phyloP scores from a whole-genome alignment of 768 basidiomycete species.

The Hypholoma fasciculare region DNA sequence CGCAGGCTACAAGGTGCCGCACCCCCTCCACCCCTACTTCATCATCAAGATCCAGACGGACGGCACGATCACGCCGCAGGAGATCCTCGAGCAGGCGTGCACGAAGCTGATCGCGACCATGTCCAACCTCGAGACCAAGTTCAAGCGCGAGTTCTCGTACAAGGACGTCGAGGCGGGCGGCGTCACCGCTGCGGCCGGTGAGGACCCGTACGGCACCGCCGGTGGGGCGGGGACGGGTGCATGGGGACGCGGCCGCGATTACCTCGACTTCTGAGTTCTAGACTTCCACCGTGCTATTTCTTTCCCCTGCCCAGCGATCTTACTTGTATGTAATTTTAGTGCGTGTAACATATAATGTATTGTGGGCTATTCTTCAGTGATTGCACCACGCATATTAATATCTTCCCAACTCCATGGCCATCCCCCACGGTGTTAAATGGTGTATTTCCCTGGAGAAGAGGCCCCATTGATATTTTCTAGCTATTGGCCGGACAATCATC shows the following conservation, averaged over 20 bases:
- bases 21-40: conserved; percentile 93
- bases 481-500: neutral
- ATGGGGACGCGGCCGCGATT: conserved; percentile 52
- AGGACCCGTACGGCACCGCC: conserved; percentile 31
- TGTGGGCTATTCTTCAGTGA: neutral
- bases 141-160: conserved; percentile 81
- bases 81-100: conserved; percentile 82
- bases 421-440: neutral
- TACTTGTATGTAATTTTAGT: conserved; percentile 8
- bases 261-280: conserved; percentile 62
- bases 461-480: too few relatives aligned
- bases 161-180: conserved; percentile 62
- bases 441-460: neutral
- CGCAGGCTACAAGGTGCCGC: conserved; percentile 97
- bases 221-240: conserved; percentile 25
- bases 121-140: conserved; percentile 68
- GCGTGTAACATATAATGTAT: conserved; percentile 14
- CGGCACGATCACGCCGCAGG: conserved; percentile 79
- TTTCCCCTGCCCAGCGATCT: neutral
- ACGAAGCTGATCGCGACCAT: conserved; percentile 76
- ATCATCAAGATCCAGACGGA: conserved; percentile 96
- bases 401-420: neutral
- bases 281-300: conserved; percentile 3
- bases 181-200: conserved; percentile 15
- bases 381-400: neutral